Base-by-base conservation (phyloP, 169 alveolate species). In the Plasmodium cynomolgi region DNA sequence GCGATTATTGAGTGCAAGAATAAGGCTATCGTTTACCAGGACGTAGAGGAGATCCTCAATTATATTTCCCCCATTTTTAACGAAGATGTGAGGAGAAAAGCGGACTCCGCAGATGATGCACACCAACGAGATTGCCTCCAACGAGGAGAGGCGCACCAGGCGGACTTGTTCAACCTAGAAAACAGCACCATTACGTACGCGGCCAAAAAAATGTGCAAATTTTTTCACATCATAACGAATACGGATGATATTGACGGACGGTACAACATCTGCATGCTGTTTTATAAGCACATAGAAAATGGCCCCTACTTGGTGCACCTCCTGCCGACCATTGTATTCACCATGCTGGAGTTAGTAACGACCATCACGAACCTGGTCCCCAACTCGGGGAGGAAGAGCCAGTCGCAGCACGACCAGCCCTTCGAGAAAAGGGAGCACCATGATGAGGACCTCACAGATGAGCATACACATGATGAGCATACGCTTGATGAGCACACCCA, bases 1-100 rank as follows among this genome's bases (percentile, higher is more conserved):
- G 93, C 93, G 3, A 77, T 86, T 20, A 86, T 86, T 54, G 93
- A 86, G 29, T 86, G 93, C n/a, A 86, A 77, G 68, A 75, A 86
- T 17, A 86, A 86, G 68, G 29, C 75, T 23, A 54, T 86, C 31
- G 26, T 58, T 11, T 86, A 86, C 68, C 62, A 77, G 31, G 81
- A 86, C 62, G 93, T 86, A 2, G 93, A 86, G 47, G 77, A 86
- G 74, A 75, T 86, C 0, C 39, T 86, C 23, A 86, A 77, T 54
- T 86, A 75, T 29, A 86, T 86, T 15, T 86, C 93, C 20, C 81
- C 56, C 5, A 86, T 86, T 29, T 86, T 86, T 86, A 54, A 86
- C 71, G 93, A 86, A n/a, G 62, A 71, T 9, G 71, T 31, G 3
- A 75, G 37, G 15, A 86, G 81, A 54, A 33, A 73, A 26, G 9